These are phyloP conservation scores for Scenedesmus sp. DNA, from an alignment of 163 green algal species.

Conservation along the genomic window DNA sequence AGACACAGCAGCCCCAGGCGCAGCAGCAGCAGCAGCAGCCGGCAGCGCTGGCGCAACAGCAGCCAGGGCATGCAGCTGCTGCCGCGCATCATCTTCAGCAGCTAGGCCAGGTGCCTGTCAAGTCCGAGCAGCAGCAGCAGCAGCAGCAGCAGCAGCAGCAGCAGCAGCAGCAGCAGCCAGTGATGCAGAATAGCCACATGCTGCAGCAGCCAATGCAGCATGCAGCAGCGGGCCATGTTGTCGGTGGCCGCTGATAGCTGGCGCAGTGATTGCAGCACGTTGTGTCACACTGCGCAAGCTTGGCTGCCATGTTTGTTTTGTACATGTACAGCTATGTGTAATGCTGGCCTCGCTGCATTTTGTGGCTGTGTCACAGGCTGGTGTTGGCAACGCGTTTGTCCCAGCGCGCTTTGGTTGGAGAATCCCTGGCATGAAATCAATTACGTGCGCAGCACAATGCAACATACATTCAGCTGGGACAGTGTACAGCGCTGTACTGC, in stretches of 20 bases:
- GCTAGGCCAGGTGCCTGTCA: not conserved
- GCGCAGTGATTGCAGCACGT: no score
- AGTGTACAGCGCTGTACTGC: no score
- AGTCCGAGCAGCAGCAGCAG: not conserved
- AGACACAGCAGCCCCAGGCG: not conserved
- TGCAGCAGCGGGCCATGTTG: not conserved
- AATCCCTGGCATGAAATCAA: no score
- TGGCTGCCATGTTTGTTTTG: not conserved
- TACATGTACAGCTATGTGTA: no score
- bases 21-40: slow-evolving; percentile 29
- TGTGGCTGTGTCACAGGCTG: no score
- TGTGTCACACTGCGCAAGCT: no score
- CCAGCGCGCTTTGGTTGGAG: no score
- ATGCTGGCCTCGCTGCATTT: no score
- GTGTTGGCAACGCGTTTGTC: no score
- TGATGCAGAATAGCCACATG: slow-evolving; percentile 8
- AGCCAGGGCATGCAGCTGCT: not conserved
- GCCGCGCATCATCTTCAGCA: not conserved
- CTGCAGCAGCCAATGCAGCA: not conserved
- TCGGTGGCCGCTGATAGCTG: not conserved
- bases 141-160: not conserved
- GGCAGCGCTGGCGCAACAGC: not conserved
- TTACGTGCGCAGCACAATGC: no score
- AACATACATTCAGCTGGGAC: no score
- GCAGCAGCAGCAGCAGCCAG: slow-evolving; percentile 12